A percentile compares a stretch with the other conserved stretches of the same genome.
Conservation (phyloP, 352 stramenopile species). For the Phytopythium vexans region DNA sequence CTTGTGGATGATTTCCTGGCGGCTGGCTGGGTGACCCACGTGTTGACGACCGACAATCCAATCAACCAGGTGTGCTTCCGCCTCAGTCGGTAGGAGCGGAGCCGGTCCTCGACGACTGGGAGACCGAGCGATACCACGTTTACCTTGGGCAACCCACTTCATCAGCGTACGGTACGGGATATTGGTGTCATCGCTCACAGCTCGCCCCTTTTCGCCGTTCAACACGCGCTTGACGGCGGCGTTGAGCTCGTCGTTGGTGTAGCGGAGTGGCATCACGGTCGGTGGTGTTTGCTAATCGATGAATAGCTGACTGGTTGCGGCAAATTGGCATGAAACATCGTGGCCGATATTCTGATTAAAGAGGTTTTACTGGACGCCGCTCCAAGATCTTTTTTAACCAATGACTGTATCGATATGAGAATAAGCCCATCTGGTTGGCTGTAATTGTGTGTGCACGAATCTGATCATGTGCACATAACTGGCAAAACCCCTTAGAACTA, state of each 20-base stretch:
- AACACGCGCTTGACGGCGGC: not conserved
- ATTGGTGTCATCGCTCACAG: not conserved
- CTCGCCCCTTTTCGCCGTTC: not conserved
- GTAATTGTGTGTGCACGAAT: not conserved
- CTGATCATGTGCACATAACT: slow-evolving; percentile 1
- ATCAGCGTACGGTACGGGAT: slow-evolving; percentile 6
- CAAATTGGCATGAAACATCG: not conserved
- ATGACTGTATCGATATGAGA: too few species aligned
- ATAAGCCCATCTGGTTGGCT: slow-evolving; percentile 1
- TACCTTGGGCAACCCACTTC: slow-evolving; percentile 3
- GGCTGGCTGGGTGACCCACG: too few species aligned
- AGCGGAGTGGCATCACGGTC: not conserved
- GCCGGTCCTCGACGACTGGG: not conserved
- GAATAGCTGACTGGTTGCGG: not conserved
- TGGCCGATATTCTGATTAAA: not conserved
- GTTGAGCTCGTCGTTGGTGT: slow-evolving; percentile 5
- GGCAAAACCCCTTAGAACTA: slow-evolving; percentile 2
- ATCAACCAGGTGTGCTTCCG: too few species aligned
- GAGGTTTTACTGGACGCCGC: not conserved
- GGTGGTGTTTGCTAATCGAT: not conserved
- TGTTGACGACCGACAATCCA: too few species aligned
- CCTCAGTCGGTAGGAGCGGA: not conserved
- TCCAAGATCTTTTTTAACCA: too few species aligned
- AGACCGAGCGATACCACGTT: not conserved
- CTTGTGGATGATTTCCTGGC: too few species aligned